A percentile compares a stretch with the other conserved stretches of the same genome.
These are phyloP conservation scores for Cryptosporidium ryanae DNA, from an alignment of 169 alveolate genomes.

Conservation along the genomic window DNA sequence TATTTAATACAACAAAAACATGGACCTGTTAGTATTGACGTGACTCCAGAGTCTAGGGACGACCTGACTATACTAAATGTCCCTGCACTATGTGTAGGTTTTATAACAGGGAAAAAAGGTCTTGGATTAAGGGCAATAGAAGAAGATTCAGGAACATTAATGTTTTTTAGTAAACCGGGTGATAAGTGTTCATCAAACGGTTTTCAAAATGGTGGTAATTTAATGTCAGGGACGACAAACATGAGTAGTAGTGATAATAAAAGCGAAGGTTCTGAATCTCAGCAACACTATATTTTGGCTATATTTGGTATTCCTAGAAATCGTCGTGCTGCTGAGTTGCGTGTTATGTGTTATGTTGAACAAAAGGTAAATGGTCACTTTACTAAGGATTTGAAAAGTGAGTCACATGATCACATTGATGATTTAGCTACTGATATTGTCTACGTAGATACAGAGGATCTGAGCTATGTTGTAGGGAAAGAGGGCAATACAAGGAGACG, in stretches of 20 bases:
- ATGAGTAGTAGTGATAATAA: background rate
- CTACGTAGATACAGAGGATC: conserved; percentile 71
- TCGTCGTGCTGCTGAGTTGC: conserved; percentile 68
- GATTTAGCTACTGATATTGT: conserved; percentile 69
- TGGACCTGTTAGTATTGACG: conserved; percentile 81
- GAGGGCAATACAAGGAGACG: conserved; percentile 81
- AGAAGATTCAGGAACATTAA: conserved; percentile 81
- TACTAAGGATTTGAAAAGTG: conserved; percentile 54
- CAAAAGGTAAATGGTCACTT: conserved; percentile 64
- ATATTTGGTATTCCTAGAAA: conserved; percentile 63
- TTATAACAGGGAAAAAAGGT: conserved; percentile 81
- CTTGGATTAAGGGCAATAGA: conserved; percentile 79
- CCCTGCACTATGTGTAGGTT: conserved; percentile 79
- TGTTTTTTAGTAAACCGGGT: conserved; percentile 78
- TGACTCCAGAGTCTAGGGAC: conserved; percentile 76
- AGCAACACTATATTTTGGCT: conserved; percentile 41
- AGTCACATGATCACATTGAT: conserved; percentile 40
- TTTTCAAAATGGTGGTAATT: conserved; percentile 3
- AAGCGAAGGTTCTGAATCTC: background rate
- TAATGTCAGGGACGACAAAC: background rate
- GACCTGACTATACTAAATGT: conserved; percentile 77
- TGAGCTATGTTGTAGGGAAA: conserved; percentile 79
- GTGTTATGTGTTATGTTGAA: conserved; percentile 71
- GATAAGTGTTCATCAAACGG: conserved; percentile 31
- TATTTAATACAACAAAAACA: conserved; percentile 80